phyloP scores from a whole-genome alignment of 345 rosid species.

The Erodium maritimum region DNA sequence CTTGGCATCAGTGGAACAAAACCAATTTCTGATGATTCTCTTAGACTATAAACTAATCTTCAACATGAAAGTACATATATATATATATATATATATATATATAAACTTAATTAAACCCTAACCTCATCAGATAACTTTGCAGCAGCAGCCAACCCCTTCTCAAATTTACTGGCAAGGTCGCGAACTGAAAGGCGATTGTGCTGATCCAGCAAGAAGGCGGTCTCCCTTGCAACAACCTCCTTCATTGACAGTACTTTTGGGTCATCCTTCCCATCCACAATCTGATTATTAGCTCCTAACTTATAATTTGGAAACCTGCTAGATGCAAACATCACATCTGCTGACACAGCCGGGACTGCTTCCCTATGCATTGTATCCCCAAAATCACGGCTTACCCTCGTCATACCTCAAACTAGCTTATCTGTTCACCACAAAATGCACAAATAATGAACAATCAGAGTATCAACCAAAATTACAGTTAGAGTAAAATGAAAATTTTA shows the following conservation, averaged over 20 bases:
- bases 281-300: conserved; percentile 71
- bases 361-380: conserved; percentile 52
- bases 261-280: conserved; percentile 58
- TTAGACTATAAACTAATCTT: neutral
- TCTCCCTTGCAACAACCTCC: conserved; percentile 89
- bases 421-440: conserved; percentile 15
- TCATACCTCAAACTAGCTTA: conserved; percentile 29
- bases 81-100: conserved; percentile 2
- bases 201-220: conserved; percentile 78
- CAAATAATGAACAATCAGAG: neutral
- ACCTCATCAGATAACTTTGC: conserved; percentile 96
- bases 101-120: too few relatives aligned
- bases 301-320: conserved; percentile 77
- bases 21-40: neutral
- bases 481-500: neutral
- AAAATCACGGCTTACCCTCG: conserved; percentile 59
- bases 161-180: conserved; percentile 85
- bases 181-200: conserved; percentile 94
- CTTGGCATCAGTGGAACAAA: neutral
- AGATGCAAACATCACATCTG: conserved; percentile 72
- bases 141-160: conserved; percentile 90
- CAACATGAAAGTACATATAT: neutral
- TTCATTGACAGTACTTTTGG: conserved; percentile 73
- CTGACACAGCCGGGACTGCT: conserved; percentile 61
- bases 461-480: neutral